A percentile compares a stretch with the other conserved stretches of the same genome.
These are phyloP conservation scores for Camellia japonica DNA, from an alignment of 148 eudicot genomes.

Conservation along the genomic window DNA sequence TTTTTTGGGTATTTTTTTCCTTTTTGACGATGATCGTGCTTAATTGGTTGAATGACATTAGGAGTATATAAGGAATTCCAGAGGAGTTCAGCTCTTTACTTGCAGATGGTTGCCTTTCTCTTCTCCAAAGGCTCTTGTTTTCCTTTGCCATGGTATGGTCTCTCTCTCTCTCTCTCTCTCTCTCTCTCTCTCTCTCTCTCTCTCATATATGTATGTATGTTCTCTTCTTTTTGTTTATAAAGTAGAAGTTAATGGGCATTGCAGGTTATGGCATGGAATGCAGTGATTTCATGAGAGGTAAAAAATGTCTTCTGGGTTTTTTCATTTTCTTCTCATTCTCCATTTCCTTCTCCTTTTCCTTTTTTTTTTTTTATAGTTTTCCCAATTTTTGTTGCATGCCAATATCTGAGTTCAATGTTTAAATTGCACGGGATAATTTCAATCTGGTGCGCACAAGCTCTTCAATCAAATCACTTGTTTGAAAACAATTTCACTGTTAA, in stretches of 20 bases:
- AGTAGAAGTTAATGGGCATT: conserved; percentile 17
- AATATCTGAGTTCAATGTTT: background rate
- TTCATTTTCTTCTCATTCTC: too few species aligned
- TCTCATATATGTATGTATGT: background rate
- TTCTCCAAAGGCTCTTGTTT: conserved; percentile 92
- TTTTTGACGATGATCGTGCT: background rate
- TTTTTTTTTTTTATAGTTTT: background rate
- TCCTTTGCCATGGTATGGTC: conserved; percentile 80
- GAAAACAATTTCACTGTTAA: too few species aligned
- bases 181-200: conserved; percentile 20
- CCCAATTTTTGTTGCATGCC: background rate
- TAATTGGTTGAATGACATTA: conserved; percentile 13
- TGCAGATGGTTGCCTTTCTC: conserved; percentile 95
- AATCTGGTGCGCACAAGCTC: background rate
- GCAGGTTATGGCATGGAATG: conserved; percentile 99
- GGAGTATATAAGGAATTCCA: conserved; percentile 78
- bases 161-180: conserved; percentile 30
- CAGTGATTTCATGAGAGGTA: conserved; percentile 96
- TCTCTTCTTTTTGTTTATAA: background rate
- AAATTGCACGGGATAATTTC: background rate
- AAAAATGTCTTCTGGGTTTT: conserved; percentile 21
- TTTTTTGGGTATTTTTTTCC: background rate
- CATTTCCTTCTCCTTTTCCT: background rate
- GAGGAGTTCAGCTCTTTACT: conserved; percentile 83
- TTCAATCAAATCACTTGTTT: background rate